Evolutionary conservation across 2,329 filamentous ascomycete species (phyloP), one percentile per base, ranked within the genome.

Genomic region (Exutisphaerella laricina): DNA sequence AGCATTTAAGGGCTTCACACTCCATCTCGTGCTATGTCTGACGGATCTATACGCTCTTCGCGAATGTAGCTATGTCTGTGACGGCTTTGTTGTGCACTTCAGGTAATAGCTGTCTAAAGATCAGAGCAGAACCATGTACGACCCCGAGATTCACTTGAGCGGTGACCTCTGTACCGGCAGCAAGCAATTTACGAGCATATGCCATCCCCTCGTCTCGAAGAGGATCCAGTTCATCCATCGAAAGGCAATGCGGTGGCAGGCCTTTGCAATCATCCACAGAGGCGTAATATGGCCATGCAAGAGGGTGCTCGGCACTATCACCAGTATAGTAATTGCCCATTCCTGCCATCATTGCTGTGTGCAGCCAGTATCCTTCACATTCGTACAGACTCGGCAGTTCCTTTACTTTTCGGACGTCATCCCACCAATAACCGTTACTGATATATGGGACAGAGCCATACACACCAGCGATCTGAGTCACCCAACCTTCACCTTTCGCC

Each of bases 401-500:
- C 16, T 50, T 44, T 5, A 57, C 32, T 18, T 53, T 49, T 2
- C 48, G 38, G 7, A 53, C 49, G 13, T 53, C 43, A 12, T 43
- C 40, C 47, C 47, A 49, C 26, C 43, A 33, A 13, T 52, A 44
- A 5, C 36, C 50, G 40, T 54, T 51, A 37, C 46, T 53, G 46
- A 59, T 57, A 23, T 50, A 60, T 6, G 58, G 59, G 7, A 53
- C 51, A 6, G 39, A 42, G n/a, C 39, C 55, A 40, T 56, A 59
- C 3, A 59, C 51, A 10, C 58, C 58, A 18, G 48, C 51, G 42
- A 60, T 54, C 26, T 50, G 33, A 12, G 45, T 29, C 23, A 55
- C 25, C 55, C 53, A 59, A 31, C 59, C 59, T 47, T 61, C 57
- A 31, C 45, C 43, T 14, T 58, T 57, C 7, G 58, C 56, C 36